Evolutionary conservation across 2,329 filamentous ascomycete genomes (phyloP).

Genomic region (Juglanconis oblonga): DNA sequence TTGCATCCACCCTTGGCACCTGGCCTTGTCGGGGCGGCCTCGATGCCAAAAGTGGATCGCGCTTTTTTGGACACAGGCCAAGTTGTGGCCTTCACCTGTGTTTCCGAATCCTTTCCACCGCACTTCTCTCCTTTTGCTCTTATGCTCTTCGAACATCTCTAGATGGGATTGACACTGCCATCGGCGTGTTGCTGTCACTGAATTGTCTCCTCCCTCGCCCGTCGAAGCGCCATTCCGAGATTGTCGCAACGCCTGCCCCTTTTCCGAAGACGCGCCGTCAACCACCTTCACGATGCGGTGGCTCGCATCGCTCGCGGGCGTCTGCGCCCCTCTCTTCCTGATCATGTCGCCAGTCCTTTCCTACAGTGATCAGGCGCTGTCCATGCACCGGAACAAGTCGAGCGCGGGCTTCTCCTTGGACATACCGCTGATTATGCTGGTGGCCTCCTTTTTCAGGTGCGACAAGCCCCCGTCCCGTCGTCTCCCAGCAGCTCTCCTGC

Average conservation of each 20-base stretch:
- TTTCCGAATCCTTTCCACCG: not conserved
- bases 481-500: not conserved
- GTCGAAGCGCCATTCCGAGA: not conserved
- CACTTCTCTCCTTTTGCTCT: not conserved
- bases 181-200: not conserved
- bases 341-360: slow-evolving; percentile 62
- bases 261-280: not conserved
- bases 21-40: not conserved
- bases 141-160: not conserved
- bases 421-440: slow-evolving; percentile 70
- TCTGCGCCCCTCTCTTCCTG: slow-evolving; percentile 61
- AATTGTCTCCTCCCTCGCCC: not conserved
- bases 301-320: slow-evolving; percentile 49
- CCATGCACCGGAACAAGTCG: slow-evolving; percentile 62
- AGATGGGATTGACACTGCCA: not conserved
- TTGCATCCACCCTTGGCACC: not conserved
- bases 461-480: slow-evolving; percentile 16
- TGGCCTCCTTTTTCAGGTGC: slow-evolving; percentile 64
- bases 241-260: not conserved
- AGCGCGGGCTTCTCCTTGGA: slow-evolving; percentile 69
- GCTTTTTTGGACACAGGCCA: not conserved
- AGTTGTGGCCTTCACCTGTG: too few species aligned
- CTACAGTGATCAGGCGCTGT: slow-evolving; percentile 63
- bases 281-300: slow-evolving; percentile 33
- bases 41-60: not conserved